Evolutionary conservation across 2,329 filamentous ascomycete genomes (phyloP).

Genomic region (Epicoccum sorghinum): DNA sequence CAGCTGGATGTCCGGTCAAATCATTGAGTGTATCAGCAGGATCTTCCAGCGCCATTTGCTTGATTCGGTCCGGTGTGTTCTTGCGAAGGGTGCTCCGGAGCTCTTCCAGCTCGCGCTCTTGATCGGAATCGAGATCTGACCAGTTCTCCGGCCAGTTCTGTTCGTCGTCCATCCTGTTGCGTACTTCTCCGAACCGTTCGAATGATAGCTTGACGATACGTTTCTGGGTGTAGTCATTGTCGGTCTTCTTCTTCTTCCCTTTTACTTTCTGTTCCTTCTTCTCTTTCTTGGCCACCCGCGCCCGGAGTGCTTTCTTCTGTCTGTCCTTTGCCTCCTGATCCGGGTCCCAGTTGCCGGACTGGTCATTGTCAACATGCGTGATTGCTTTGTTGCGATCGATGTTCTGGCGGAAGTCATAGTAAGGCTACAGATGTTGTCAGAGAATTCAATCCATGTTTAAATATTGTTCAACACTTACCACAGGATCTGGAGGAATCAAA

Average conservation of each 20-base stretch:
- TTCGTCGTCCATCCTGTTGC: slow-evolving; percentile 30
- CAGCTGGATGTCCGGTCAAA: slow-evolving; percentile 41
- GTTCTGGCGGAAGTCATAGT: slow-evolving; percentile 32
- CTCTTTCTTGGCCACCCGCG: slow-evolving; percentile 23
- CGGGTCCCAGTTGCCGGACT: slow-evolving; percentile 47
- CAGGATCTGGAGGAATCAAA: slow-evolving; percentile 19
- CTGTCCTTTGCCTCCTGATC: slow-evolving; percentile 19
- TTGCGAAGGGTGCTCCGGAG: slow-evolving; percentile 14
- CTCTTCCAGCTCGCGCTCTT: slow-evolving; percentile 17
- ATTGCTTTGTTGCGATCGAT: slow-evolving; percentile 25
- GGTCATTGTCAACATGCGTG: slow-evolving; percentile 47
- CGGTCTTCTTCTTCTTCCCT: slow-evolving; percentile 14
- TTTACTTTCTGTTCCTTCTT: slow-evolving; percentile 20
- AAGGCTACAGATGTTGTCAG: slow-evolving; percentile 8
- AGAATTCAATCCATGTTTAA: fast-evolving
- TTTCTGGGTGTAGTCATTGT: slow-evolving; percentile 19
- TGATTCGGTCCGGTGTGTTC: slow-evolving; percentile 12
- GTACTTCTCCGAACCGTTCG: slow-evolving; percentile 22
- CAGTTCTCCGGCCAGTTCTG: slow-evolving; percentile 38
- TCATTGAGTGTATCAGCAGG: slow-evolving; percentile 31
- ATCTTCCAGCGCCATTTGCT: slow-evolving; percentile 31
- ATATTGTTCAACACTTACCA: slow-evolving; percentile 12
- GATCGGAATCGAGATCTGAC: slow-evolving; percentile 28
- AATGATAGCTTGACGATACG: slow-evolving; percentile 27
- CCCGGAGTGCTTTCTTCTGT: slow-evolving; percentile 2